These are phyloP conservation scores for Blastobotrys apis DNA, from an alignment of 1,139 yeast genomes.

Conservation along the genomic window DNA sequence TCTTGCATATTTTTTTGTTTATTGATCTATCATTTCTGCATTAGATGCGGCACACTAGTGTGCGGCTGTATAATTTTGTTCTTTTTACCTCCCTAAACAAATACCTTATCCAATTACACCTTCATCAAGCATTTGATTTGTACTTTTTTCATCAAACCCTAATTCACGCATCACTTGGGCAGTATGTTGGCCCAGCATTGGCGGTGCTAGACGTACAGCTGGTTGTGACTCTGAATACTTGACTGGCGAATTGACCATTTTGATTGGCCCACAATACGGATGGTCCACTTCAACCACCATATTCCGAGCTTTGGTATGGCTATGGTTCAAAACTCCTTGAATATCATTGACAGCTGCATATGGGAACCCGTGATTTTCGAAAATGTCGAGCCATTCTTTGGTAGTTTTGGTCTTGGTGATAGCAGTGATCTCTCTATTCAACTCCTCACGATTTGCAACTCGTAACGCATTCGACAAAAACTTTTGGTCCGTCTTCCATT, in stretches of 20 bases:
- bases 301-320: conserved; percentile 38
- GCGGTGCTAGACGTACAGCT: conserved; percentile 41
- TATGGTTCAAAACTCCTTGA: conserved; percentile 36
- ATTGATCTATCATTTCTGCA: neutral
- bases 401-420: conserved; percentile 33
- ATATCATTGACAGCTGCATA: conserved; percentile 43
- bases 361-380: conserved; percentile 37
- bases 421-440: conserved; percentile 35
- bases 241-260: conserved; percentile 39
- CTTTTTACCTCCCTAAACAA: neutral
- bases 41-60: too few relatives aligned
- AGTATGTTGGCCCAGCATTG: conserved; percentile 37
- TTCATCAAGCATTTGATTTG: conserved; percentile 21
- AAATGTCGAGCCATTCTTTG: conserved; percentile 36
- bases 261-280: conserved; percentile 36
- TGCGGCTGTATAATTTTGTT: too few relatives aligned
- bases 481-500: conserved; percentile 36
- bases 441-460: conserved; percentile 34
- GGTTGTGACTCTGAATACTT: conserved; percentile 39
- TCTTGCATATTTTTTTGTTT: neutral
- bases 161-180: conserved; percentile 27
- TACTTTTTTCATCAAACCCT: conserved; percentile 25
- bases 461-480: conserved; percentile 38
- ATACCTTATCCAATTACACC: conserved; percentile 29
- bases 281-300: conserved; percentile 39